Evolutionary conservation across 495 filamentous ascomycete species (phyloP).

Genomic region (Penicillium parvum): DNA sequence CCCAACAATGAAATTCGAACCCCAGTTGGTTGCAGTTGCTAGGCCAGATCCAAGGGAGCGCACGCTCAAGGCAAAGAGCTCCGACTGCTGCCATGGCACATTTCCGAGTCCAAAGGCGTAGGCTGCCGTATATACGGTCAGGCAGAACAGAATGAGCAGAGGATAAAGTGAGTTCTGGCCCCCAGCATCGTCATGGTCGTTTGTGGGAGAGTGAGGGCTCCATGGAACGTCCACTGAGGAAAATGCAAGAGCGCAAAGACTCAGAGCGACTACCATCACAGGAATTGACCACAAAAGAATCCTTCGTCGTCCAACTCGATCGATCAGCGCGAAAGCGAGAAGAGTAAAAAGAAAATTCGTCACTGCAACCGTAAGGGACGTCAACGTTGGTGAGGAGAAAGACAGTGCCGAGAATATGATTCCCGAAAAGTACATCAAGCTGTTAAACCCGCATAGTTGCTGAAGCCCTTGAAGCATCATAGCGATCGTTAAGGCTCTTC

Average conservation of each 20-base stretch:
- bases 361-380: conserved; percentile 71
- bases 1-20: conserved; percentile 81
- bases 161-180: conserved; percentile 18
- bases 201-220: conserved; percentile 14
- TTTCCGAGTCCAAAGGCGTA: conserved; percentile 89
- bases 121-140: conserved; percentile 77
- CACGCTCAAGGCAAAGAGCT: conserved; percentile 82
- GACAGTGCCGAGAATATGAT: conserved; percentile 81
- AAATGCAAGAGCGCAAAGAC: conserved; percentile 64
- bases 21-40: conserved; percentile 89
- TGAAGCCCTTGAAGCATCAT: conserved; percentile 84
- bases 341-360: conserved; percentile 84
- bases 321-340: conserved; percentile 71
- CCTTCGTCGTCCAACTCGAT: conserved; percentile 72
- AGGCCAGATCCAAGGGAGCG: conserved; percentile 75
- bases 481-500: conserved; percentile 76
- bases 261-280: conserved; percentile 71
- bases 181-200: conserved; percentile 2
- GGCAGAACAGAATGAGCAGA: conserved; percentile 59
- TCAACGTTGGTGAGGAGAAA: conserved; percentile 76
- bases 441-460: conserved; percentile 89
- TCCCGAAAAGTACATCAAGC: conserved; percentile 92
- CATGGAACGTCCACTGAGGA: conserved; percentile 43
- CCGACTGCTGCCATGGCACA: conserved; percentile 90
- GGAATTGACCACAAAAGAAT: conserved; percentile 84